Conservation (phyloP, 2,329 filamentous ascomycete genomes). For the Sporothrix humicola region DNA sequence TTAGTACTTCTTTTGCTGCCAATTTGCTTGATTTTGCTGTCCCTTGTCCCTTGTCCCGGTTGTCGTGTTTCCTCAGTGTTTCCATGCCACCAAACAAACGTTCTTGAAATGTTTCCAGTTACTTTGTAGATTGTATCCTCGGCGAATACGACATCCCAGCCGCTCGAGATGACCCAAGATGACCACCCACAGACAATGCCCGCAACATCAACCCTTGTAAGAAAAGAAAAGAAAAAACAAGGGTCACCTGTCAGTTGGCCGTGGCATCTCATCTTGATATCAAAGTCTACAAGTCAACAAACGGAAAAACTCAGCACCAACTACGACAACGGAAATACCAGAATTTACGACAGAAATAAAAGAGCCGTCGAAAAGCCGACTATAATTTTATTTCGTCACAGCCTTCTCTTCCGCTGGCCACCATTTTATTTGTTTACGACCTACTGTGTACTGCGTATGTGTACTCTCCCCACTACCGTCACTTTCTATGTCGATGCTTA, state of each 20-base stretch:
- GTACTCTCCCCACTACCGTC: not conserved
- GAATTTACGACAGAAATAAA: not conserved
- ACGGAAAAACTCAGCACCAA: not conserved
- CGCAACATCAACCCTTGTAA: not conserved
- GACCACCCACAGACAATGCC: not conserved
- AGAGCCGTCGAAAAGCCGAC: constrained; percentile 24
- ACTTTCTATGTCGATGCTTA: constrained; percentile 24
- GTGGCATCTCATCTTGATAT: constrained; percentile 11
- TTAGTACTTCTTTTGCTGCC: not conserved
- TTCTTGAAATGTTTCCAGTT: not conserved
- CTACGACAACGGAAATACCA: not conserved
- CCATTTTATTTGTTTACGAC: not conserved
- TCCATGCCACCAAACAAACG: not conserved
- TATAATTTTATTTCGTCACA: constrained; percentile 17
- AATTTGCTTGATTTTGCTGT: too few relatives aligned
- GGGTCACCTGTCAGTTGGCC: constrained; percentile 6
- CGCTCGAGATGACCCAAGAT: not conserved
- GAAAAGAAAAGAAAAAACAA: not conserved
- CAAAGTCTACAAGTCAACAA: not conserved
- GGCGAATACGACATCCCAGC: constrained; percentile 26
- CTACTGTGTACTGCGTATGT: not conserved
- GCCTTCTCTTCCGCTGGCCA: not conserved
- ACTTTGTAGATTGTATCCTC: not conserved
- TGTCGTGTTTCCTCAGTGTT: not conserved
- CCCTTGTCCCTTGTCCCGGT: not conserved